Evolutionary conservation across 2,329 filamentous ascomycete genomes (phyloP).

Genomic region (Calonectria pseudoturangicola): DNA sequence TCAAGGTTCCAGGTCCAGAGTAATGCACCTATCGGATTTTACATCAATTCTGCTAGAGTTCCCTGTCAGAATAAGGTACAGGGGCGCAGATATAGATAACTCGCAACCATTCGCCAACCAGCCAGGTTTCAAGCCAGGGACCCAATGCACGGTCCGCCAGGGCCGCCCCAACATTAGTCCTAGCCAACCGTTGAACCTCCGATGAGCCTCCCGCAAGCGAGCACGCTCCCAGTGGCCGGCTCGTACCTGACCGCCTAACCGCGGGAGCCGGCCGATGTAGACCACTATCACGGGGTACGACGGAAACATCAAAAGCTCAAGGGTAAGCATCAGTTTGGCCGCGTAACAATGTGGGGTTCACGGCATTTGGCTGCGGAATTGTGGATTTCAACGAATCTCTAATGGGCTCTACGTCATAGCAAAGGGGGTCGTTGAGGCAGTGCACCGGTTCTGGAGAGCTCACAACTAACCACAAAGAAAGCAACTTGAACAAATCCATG

Average conservation of each 20-base stretch:
- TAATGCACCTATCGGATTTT: conserved; percentile 1
- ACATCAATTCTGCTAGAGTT: conserved; percentile 5
- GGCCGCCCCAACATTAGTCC: conserved; percentile 2
- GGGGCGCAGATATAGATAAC: background rate
- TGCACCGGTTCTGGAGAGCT: background rate
- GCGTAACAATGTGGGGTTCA: background rate
- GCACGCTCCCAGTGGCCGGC: background rate
- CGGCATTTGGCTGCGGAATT: background rate
- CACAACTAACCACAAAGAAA: background rate
- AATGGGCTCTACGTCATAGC: background rate
- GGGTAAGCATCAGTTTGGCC: background rate
- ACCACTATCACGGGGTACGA: background rate
- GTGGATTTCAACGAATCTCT: background rate
- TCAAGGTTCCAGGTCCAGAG: background rate
- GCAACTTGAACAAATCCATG: background rate
- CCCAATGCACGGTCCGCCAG: conserved; percentile 8
- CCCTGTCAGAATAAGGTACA: background rate
- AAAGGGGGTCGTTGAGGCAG: background rate
- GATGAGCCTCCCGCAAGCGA: background rate
- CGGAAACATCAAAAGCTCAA: background rate
- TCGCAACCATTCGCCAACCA: background rate
- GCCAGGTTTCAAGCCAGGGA: background rate
- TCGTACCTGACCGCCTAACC: conserved; percentile 1
- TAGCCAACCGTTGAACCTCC: background rate
- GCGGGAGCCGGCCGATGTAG: background rate